Base-by-base conservation (phyloP, 1,284 basidiomycete species). In the Marasmius tenuissimus region DNA sequence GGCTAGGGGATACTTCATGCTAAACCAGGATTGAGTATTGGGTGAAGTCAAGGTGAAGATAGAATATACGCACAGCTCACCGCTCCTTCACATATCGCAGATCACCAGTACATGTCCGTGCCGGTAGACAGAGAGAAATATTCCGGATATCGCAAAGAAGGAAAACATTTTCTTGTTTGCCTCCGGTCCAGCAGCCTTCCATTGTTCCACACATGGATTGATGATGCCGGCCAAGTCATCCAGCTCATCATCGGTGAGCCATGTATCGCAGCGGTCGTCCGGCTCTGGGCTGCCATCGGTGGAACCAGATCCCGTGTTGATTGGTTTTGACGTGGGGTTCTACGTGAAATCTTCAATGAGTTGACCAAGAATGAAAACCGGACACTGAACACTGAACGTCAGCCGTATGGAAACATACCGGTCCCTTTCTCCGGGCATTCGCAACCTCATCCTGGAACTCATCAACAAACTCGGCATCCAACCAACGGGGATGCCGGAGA, bases 31-130 rank as follows among this genome's bases (percentile, higher is more conserved):
- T 52, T 4, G 33, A 12, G 3, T n/a, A 33, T 12, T 42, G n/a
- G n/a, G 37, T 20, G 45, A 45, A 49, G 10, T 16, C 33, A n/a
- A 27, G n/a, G 4, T 27, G 11, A 49, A n/a, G n/a, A n/a, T n/a
- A n/a, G n/a, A n/a, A n/a, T n/a, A n/a, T 12, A 68, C 73, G 58
- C 62, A 76, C 75, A 74, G 64, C 60, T 80, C 75, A 0, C 77
- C 74, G 55, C 71, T 74, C 10, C 58, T 59, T 7, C 78, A 59
- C 73, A 80, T 78, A 62, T 78, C 76, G 9, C 63, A 66, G 0
- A 74, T 56, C 65, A 68, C 68, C n/a, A 76, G 57, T 0, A 75
- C 58, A 4, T 74, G 62, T 0, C 76, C 75, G 66, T 78, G 76
- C 0, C 69, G 63, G 61, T 76, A 78, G 0, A 69, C 62, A 6